These are phyloP conservation scores for Colletotrichum costaricense DNA, from an alignment of 2,329 filamentous ascomycete species.

Conservation along the genomic window DNA sequence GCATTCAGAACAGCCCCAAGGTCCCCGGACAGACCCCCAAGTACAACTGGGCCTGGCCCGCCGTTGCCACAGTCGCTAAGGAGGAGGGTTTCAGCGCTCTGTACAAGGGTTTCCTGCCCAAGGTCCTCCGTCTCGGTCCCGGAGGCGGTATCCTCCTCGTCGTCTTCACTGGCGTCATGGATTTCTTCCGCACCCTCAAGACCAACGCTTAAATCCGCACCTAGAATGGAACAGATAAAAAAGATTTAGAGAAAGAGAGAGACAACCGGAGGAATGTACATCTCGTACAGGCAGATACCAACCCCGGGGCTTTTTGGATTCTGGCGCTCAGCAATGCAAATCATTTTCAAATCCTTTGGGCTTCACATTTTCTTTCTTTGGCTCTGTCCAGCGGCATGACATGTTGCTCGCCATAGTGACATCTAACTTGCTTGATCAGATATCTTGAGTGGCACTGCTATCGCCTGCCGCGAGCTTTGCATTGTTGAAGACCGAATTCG, in stretches of 20 bases:
- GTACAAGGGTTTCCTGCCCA: conserved; percentile 98
- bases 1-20: conserved; percentile 94
- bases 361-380: neutral
- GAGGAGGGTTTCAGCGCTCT: conserved; percentile 93
- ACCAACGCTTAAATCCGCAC: conserved; percentile 36
- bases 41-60: conserved; percentile 98
- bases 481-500: neutral
- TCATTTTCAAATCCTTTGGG: neutral
- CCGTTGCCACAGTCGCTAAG: conserved; percentile 85
- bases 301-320: conserved; percentile 9
- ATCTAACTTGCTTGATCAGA: neutral
- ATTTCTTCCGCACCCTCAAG: conserved; percentile 83
- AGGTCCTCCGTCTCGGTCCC: conserved; percentile 72
- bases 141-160: conserved; percentile 79
- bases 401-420: neutral
- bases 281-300: conserved; percentile 32
- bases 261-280: conserved; percentile 13
- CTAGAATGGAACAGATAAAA: neutral
- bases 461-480: neutral
- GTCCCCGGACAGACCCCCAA: conserved; percentile 85
- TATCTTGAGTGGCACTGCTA: neutral
- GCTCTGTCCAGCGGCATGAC: no score
- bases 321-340: conserved; percentile 25
- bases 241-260: neutral
- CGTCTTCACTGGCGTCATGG: conserved; percentile 89